Base-by-base conservation (phyloP, 176 grass and related monocot genomes). In the Echinochloa phyllopogon region DNA sequence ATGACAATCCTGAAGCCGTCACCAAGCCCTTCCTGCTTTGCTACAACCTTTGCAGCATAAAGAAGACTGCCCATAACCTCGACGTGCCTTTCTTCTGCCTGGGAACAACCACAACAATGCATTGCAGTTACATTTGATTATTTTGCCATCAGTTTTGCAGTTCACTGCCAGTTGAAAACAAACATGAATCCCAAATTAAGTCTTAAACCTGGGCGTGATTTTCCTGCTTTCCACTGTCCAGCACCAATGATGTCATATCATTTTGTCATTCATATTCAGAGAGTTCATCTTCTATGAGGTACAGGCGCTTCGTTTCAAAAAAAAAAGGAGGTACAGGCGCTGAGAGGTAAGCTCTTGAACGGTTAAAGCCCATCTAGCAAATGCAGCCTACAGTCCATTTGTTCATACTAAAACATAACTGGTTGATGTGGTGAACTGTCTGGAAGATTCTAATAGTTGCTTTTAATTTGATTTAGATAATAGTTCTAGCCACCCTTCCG, bases 1-100 rank as follows among this genome's bases (percentile, higher is more conserved):
- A 97, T 91, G 63, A 90, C 84, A 64, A 91, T 48, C 63, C 91
- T 91, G 88, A 89, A 93, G 24, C 94, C 91, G 82, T 93, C 84
- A 29, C 75, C 88, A 50, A 97, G 87, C 4, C 84, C 84, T 85
- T 93, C 87, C 74, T 93, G 91, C 79, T 97, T 88, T 36, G 89
- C 89, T 45, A 97, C 63, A 55, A 90, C 59, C 59, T 94, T 91
- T 14, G 91, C 83, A 43, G 76, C 78, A 23, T 91, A 97, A 38
- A 97, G 78, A 69, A 97, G 89, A 67, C 69, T 45, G 6, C 91
- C 91, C 55, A 93, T 50, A 75, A 88, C 82, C 23, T 97, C 82
- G 4, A 91, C 44, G 36, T 94, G 89, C 82, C 75, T 83, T 76
- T 93, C 89, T 72, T 97, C 91, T 78, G 87, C 94, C 94, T 97